Percentiles rank a stretch among this genome's conserved stretches.
Conservation (phyloP, 2,329 filamentous ascomycete genomes). For the Monosporascus sp. region DNA sequence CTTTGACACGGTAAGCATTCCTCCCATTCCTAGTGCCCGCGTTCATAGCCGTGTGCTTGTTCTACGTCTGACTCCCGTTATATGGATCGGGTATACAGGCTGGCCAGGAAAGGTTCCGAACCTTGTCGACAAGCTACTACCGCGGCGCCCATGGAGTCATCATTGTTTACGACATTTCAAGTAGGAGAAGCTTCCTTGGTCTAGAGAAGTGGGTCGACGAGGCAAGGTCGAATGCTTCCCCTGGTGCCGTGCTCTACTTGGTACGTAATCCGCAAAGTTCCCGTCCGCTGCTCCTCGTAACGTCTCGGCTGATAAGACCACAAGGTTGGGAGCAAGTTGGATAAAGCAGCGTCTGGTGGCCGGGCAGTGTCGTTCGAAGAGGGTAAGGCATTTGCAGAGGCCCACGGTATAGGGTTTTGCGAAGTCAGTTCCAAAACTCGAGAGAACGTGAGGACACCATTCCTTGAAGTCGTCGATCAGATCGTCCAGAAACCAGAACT, state of each 20-base stretch:
- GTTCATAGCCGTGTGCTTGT: too few species aligned
- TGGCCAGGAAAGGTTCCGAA: slow-evolving; percentile 43
- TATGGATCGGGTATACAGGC: slow-evolving; percentile 22
- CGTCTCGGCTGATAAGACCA: slow-evolving; percentile 2
- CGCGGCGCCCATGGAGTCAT: slow-evolving; percentile 44
- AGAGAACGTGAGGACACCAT: slow-evolving; percentile 45
- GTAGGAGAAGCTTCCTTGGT: slow-evolving; percentile 41
- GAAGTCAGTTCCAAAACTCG: slow-evolving; percentile 50
- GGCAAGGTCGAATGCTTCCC: slow-evolving; percentile 42
- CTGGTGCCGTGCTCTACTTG: slow-evolving; percentile 43
- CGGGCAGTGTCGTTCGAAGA: slow-evolving; percentile 43
- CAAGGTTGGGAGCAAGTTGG: slow-evolving; percentile 46
- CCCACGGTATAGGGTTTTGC: slow-evolving; percentile 42
- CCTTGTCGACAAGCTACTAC: slow-evolving; percentile 45
- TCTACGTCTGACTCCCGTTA: too few species aligned
- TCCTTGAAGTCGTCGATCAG: slow-evolving; percentile 45
- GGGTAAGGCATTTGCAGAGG: slow-evolving; percentile 39
- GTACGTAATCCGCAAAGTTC: slow-evolving; percentile 21
- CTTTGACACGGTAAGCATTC: slow-evolving; percentile 41
- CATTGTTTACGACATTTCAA: slow-evolving; percentile 44
- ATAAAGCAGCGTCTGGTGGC: slow-evolving; percentile 33
- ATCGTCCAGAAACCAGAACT: slow-evolving; percentile 42
- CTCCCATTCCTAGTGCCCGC: background rate
- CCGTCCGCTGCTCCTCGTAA: background rate
- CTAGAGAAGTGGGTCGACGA: slow-evolving; percentile 52